Evolutionary conservation across 1,139 yeast genomes (phyloP).

Genomic region (Sugiyamaella castrensis): DNA sequence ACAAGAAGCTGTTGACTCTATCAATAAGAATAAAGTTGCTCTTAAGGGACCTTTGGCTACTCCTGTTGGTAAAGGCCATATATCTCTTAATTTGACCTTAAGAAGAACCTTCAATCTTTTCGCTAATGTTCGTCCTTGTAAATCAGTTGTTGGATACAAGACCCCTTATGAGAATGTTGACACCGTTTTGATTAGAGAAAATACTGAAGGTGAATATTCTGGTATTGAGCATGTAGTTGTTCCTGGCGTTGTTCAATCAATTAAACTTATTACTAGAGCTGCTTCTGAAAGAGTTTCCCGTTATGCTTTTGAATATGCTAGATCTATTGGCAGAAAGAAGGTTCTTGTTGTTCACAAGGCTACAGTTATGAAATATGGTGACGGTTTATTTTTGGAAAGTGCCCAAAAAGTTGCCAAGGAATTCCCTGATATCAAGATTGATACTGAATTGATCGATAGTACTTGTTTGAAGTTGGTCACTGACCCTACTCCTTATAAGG

Average conservation of each 20-base stretch:
- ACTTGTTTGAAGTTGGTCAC: conserved; percentile 87
- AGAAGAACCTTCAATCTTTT: conserved; percentile 95
- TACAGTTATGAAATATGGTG: conserved; percentile 95
- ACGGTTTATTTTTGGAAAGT: conserved; percentile 90
- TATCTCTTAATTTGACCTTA: conserved; percentile 92
- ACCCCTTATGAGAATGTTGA: conserved; percentile 94
- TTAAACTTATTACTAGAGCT: conserved; percentile 92
- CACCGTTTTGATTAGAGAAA: conserved; percentile 95
- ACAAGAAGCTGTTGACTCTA: conserved; percentile 84
- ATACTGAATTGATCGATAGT: conserved; percentile 89
- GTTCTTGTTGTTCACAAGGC: conserved; percentile 97
- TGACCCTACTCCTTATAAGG: conserved; percentile 79
- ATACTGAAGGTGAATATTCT: conserved; percentile 99
- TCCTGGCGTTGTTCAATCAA: conserved; percentile 98
- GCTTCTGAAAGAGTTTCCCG: conserved; percentile 96
- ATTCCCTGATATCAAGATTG: conserved; percentile 83
- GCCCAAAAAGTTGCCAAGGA: conserved; percentile 88
- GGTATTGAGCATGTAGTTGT: conserved; percentile 98
- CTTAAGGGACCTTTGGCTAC: conserved; percentile 98
- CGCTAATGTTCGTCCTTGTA: conserved; percentile 97
- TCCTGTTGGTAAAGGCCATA: conserved; percentile 98
- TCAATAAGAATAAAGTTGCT: conserved; percentile 89
- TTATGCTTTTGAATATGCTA: conserved; percentile 96
- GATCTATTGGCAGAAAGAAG: conserved; percentile 82
- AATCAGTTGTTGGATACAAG: conserved; percentile 87